Evolutionary conservation across 2,329 filamentous ascomycete genomes (phyloP), one percentile per base, ranked within the genome.

Genomic region (Meredithiella fracta): DNA sequence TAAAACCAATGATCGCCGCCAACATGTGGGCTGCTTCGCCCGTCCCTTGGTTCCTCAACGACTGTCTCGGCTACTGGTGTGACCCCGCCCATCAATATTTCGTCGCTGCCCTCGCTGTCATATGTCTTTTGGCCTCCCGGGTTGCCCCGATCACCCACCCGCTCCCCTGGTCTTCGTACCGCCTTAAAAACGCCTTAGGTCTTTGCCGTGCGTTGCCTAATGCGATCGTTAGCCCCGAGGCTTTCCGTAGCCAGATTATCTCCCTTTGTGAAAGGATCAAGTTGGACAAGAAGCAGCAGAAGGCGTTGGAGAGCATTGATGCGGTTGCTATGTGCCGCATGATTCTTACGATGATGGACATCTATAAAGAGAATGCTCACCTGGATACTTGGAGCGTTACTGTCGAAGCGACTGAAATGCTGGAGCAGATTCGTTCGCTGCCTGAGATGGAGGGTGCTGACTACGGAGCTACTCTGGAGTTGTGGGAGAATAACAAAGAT

Each of bases 311-410:
- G 3, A 67, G 69, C 15, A 70, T 75, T 8, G 77, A 80, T 57
- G 75, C 76, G 59, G 69, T 76, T 2, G 74, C 72, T 8, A 65
- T 79, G 52, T 75, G 73, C 59, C 75, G 80, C 61, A 72, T 73
- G 55, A 63, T 80, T 14, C 66, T 79, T 55, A 66, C 71, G 38
- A 68, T 81, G 61, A 67, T 75, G 11, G 60, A 72, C 20, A 65
- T 68, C 29, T 69, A 72, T 49, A 70, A 67, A 1, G 69, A 70
- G 0, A 60, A 64, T 26, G 72, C 67, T 3, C 70, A 74, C 59
- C 68, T 69, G 4, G 65, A 68, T 5, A 70, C 71, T 5, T 78
- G 75, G 71, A 68, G 68, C 25, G 65, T 77, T 1, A 62, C 71
- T 34, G 62, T 62, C 1, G 64, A 70, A 52, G 75, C 76, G 1